These are phyloP conservation scores for Acorus gramineus DNA, from an alignment of 106 monocot species.

Conservation along the genomic window DNA sequence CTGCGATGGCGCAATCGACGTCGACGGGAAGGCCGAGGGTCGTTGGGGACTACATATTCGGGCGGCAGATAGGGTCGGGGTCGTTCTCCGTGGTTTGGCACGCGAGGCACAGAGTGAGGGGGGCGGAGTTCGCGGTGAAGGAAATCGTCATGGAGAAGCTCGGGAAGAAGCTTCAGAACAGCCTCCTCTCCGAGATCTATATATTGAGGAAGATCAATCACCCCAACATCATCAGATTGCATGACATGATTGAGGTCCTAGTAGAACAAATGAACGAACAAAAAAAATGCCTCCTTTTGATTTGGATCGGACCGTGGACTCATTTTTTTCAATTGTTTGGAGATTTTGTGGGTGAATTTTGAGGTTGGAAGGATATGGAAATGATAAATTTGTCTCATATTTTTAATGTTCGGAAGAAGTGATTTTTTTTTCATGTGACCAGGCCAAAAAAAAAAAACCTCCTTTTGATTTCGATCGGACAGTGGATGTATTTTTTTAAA, in stretches of 20 bases:
- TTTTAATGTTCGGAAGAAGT: too few relatives aligned
- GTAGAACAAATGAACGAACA: neutral
- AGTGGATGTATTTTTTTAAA: too few relatives aligned
- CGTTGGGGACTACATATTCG: conserved; percentile 85
- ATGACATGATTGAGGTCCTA: conserved; percentile 70
- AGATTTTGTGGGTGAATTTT: too few relatives aligned
- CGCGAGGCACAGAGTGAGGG: conserved; percentile 51
- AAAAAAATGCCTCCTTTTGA: too few relatives aligned
- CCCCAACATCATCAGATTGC: conserved; percentile 66
- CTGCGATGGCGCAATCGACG: neutral
- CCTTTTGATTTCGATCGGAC: too few relatives aligned
- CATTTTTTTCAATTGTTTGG: too few relatives aligned
- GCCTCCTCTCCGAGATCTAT: conserved; percentile 72
- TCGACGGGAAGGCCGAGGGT: conserved; percentile 24
- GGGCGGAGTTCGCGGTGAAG: conserved; percentile 81
- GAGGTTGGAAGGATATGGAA: too few relatives aligned
- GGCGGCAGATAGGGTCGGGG: conserved; percentile 74
- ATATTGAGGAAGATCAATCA: conserved; percentile 66
- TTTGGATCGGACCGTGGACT: too few relatives aligned
- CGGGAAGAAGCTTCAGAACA: conserved; percentile 82
- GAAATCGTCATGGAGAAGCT: conserved; percentile 75
- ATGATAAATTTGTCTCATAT: too few relatives aligned
- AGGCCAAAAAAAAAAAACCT: too few relatives aligned
- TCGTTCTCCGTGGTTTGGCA: conserved; percentile 88
- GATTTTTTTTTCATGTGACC: too few relatives aligned